Percentiles rank a stretch among this genome's conserved stretches.
Evolutionary conservation across 169 alveolate genomes (phyloP).

Genomic region (Plasmodium billcollinsi): DNA sequence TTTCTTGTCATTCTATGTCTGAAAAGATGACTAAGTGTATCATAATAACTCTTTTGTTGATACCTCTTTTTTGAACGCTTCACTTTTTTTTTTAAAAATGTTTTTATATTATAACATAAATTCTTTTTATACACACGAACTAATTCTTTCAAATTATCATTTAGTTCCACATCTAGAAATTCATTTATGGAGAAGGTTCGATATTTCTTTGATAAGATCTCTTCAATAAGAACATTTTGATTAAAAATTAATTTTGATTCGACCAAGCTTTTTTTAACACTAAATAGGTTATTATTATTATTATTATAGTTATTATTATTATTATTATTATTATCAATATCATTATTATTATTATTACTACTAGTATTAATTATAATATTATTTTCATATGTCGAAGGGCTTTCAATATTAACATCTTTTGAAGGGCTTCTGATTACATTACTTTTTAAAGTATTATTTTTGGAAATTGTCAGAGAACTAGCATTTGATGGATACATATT

Average conservation of each 20-base stretch:
- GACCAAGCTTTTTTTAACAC: neutral
- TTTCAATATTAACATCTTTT: neutral
- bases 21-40: neutral
- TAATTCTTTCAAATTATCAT: slow-evolving; percentile 34
- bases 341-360: neutral
- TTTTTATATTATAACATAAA: slow-evolving; percentile 32
- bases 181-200: slow-evolving; percentile 54
- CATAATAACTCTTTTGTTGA: neutral
- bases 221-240: slow-evolving; percentile 42
- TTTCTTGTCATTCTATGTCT: neutral
- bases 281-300: neutral
- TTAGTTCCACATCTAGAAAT: slow-evolving; percentile 56
- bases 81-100: slow-evolving; percentile 8
- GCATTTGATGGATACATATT: neutral
- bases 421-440: neutral
- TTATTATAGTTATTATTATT: neutral
- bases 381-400: too few species aligned
- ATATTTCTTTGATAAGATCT: slow-evolving; percentile 49
- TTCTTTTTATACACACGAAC: slow-evolving; percentile 34
- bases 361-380: too few species aligned
- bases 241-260: slow-evolving; percentile 11
- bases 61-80: neutral
- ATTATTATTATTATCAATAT: neutral
- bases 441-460: neutral
- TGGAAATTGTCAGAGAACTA: neutral